Evolutionary conservation across 148 eudicot genomes (phyloP).

Genomic region (Gaultheria prostrata): DNA sequence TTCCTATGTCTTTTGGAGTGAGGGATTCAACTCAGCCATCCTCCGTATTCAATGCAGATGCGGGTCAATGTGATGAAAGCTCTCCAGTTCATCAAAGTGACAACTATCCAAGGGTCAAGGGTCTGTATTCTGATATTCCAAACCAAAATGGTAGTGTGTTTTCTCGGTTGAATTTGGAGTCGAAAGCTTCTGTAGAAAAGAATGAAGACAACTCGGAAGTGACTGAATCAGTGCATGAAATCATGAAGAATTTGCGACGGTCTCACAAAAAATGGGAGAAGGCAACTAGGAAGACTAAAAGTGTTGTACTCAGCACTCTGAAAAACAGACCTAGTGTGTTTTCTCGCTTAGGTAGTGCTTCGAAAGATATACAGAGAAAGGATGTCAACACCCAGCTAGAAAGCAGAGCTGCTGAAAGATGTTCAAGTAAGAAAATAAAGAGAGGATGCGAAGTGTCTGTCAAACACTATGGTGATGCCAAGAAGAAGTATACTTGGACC

Average conservation of each 20-base stretch:
- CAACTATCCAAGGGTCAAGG: slow-evolving; percentile 5
- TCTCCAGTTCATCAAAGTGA: slow-evolving; percentile 9
- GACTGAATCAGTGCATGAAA: slow-evolving; percentile 9
- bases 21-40: slow-evolving; percentile 6
- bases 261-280: slow-evolving; percentile 21
- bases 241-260: slow-evolving; percentile 22
- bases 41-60: background rate
- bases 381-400: background rate
- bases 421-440: background rate
- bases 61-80: slow-evolving; percentile 3
- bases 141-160: slow-evolving; percentile 12
- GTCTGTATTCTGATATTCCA: slow-evolving; percentile 24
- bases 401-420: background rate
- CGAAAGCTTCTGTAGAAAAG: background rate
- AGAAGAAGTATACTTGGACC: background rate
- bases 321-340: slow-evolving; percentile 21
- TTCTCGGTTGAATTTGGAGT: slow-evolving; percentile 19
- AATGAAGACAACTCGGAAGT: slow-evolving; percentile 12
- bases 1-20: slow-evolving; percentile 5
- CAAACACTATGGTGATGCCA: background rate
- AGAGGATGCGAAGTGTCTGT: slow-evolving; percentile 11
- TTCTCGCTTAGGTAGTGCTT: slow-evolving; percentile 20
- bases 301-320: background rate
- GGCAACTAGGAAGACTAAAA: background rate
- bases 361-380: background rate